Conservation (phyloP, 441 rosid species). For the Melastoma candidum region DNA sequence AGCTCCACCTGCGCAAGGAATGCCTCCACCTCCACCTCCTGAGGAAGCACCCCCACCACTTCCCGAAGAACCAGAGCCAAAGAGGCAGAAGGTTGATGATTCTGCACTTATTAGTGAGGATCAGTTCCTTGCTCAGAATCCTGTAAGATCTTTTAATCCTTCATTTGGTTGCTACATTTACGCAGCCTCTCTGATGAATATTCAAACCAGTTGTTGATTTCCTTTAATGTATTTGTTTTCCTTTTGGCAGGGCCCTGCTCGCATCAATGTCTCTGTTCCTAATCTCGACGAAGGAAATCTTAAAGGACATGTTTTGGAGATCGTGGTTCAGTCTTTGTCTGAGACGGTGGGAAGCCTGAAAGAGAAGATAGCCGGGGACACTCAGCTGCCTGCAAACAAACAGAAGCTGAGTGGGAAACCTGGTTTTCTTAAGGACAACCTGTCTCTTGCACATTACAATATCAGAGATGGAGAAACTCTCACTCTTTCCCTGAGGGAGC, state of each 20-base stretch:
- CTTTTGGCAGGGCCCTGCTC: conserved; percentile 61
- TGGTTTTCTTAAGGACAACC: conserved; percentile 92
- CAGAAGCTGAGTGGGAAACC: conserved; percentile 96
- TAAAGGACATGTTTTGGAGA: conserved; percentile 72
- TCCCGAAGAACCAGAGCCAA: conserved; percentile 93
- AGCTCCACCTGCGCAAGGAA: conserved; percentile 55
- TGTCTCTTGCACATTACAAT: conserved; percentile 90
- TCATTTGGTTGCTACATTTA: background rate
- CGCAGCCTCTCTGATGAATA: background rate
- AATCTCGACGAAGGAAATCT: conserved; percentile 81
- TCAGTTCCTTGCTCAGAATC: conserved; percentile 81
- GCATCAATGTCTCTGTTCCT: conserved; percentile 60
- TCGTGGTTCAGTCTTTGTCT: conserved; percentile 63
- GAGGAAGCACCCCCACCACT: conserved; percentile 96
- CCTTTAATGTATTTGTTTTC: background rate
- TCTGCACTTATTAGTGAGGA: conserved; percentile 72
- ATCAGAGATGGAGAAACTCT: conserved; percentile 63
- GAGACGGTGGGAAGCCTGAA: conserved; percentile 89
- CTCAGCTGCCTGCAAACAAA: conserved; percentile 87
- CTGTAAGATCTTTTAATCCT: conserved; percentile 25
- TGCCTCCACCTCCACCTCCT: conserved; percentile 94
- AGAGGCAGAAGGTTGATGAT: conserved; percentile 85
- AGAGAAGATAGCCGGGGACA: conserved; percentile 96
- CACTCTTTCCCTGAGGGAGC: conserved; percentile 73
- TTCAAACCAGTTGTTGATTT: background rate